These are phyloP conservation scores for Lepidium didymum DNA, from an alignment of 345 rosid species.

Conservation along the genomic window DNA sequence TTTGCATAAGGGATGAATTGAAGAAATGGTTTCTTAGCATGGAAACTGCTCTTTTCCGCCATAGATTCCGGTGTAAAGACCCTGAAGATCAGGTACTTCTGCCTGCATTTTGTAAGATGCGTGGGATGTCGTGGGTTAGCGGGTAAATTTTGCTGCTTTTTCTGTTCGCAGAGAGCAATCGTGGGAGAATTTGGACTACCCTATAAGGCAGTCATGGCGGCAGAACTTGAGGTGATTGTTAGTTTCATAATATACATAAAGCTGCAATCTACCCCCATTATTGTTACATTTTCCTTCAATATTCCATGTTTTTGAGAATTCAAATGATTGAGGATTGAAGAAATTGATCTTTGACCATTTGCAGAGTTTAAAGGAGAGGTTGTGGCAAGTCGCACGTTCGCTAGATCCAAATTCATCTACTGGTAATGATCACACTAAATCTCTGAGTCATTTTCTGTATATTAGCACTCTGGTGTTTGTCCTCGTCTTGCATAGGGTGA, in stretches of 20 bases:
- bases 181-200: conserved; percentile 68
- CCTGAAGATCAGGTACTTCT: conserved; percentile 55
- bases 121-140: not conserved
- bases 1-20: conserved; percentile 58
- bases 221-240: conserved; percentile 64
- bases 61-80: conserved; percentile 37
- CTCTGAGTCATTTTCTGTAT: not conserved
- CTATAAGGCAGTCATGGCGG: conserved; percentile 48
- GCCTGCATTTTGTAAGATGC: not conserved
- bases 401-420: conserved; percentile 25
- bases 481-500: not conserved
- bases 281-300: not conserved
- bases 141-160: not conserved
- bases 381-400: conserved; percentile 54
- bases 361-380: conserved; percentile 50
- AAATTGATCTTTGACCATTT: not conserved
- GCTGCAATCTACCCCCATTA: not conserved
- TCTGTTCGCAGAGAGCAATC: conserved; percentile 42
- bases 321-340: not conserved
- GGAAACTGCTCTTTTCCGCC: conserved; percentile 78
- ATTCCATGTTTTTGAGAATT: not conserved
- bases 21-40: conserved; percentile 88
- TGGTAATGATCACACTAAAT: conserved; percentile 35
- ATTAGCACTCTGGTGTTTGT: not conserved
- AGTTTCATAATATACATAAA: not conserved